Percentiles rank a stretch among this genome's conserved stretches.
phyloP scores from a whole-genome alignment of 345 rosid genomes.

The Garcia nutans region DNA sequence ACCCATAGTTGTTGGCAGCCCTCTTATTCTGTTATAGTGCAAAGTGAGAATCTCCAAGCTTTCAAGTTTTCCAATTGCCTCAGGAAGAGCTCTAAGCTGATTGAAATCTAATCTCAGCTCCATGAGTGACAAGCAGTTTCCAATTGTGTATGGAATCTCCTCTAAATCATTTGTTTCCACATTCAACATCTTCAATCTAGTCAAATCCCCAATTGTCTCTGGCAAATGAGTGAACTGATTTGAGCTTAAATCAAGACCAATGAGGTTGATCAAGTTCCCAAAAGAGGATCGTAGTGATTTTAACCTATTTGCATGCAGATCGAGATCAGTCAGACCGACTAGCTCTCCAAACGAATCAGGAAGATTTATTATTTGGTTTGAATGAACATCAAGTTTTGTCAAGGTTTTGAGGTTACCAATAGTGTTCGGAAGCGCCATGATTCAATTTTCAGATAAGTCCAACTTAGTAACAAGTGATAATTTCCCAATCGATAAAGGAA shows the following conservation, averaged over 20 bases:
- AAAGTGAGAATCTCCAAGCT: constrained; percentile 49
- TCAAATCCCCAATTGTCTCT: constrained; percentile 46
- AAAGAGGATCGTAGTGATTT: constrained; percentile 52
- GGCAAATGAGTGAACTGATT: constrained; percentile 49
- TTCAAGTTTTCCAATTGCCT: constrained; percentile 56
- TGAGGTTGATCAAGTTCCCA: constrained; percentile 44
- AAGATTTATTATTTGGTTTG: constrained; percentile 58
- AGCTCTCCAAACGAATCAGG: constrained; percentile 62
- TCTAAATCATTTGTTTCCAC: constrained; percentile 62
- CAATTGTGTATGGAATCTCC: constrained; percentile 59
- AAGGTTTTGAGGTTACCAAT: constrained; percentile 44
- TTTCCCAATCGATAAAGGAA: constrained; percentile 62
- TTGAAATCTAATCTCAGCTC: constrained; percentile 66
- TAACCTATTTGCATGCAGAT: constrained; percentile 57
- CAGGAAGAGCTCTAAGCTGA: constrained; percentile 62
- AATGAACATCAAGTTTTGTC: constrained; percentile 51
- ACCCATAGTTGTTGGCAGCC: constrained; percentile 57
- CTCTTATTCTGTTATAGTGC: constrained; percentile 59
- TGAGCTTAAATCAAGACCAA: constrained; percentile 50
- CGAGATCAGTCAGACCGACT: constrained; percentile 45
- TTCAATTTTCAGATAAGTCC: constrained; percentile 56
- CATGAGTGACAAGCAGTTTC: constrained; percentile 43
- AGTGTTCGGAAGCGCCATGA: constrained; percentile 61
- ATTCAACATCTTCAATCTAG: constrained; percentile 41
- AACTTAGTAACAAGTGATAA: constrained; percentile 41